phyloP scores from a whole-genome alignment of 108 stramenopile genomes.

The Cylindrotheca fusiformis region DNA sequence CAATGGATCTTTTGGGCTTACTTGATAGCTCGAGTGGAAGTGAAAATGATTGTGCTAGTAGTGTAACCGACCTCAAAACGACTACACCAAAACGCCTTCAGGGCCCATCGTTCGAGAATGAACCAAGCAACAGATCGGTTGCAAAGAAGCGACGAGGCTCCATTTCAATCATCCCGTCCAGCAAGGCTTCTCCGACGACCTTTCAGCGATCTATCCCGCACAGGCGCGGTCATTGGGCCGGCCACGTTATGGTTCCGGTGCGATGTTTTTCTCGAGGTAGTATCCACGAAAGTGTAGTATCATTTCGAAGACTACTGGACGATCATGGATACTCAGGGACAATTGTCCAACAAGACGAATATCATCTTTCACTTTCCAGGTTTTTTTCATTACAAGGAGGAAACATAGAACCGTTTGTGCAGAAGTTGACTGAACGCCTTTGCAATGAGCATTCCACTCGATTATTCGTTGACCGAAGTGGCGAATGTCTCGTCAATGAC shows the following conservation, averaged over 20 bases:
- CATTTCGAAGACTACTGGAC: conserved; percentile 20
- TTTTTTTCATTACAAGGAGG: conserved; percentile 37
- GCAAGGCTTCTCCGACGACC: conserved; percentile 5
- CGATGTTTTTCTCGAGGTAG: not conserved
- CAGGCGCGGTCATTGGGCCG: conserved; percentile 46
- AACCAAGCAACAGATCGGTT: not conserved
- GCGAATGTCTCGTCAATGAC: conserved; percentile 37
- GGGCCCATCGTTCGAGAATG: too few species aligned
- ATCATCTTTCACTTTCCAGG: conserved; percentile 43
- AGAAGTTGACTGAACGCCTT: conserved; percentile 14
- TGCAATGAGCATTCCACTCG: conserved; percentile 5
- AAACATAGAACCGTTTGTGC: conserved; percentile 35
- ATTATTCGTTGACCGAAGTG: not conserved
- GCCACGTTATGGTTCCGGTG: conserved; percentile 38
- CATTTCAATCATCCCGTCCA: conserved; percentile 13
- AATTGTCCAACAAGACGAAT: conserved; percentile 20
- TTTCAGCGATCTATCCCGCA: conserved; percentile 35
- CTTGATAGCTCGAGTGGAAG: not conserved
- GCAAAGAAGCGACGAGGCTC: not conserved
- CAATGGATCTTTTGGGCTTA: not conserved
- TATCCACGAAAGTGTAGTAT: not conserved
- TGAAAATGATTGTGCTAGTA: not conserved
- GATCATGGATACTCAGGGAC: conserved; percentile 17
- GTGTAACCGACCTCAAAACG: too few species aligned
- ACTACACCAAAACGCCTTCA: too few species aligned